Evolutionary conservation across 345 rosid species (phyloP), one percentile per base, ranked within the genome.

Genomic region (Salix udensis): DNA sequence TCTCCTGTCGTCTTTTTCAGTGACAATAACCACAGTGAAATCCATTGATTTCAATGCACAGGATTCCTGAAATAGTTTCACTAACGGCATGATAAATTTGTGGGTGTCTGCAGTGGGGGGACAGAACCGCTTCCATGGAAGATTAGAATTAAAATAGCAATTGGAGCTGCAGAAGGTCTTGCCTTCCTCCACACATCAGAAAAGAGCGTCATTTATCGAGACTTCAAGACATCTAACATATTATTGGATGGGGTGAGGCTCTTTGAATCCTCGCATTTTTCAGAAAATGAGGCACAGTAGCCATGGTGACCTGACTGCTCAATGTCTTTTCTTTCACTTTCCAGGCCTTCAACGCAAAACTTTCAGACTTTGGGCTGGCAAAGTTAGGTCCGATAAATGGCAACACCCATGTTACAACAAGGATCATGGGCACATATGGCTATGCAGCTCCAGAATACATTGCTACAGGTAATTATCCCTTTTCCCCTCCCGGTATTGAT

Each of bases 361-460:
- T 94, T 42, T 94, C 98, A 1, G 97, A 92, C 78, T 94, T 94
- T 50, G 98, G 98, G 44, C 76, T 94, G 15, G 98, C 94, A 0
- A 94, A 91, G 75, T 68, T 81, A 2, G 97, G 98, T 14, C 98
- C 98, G 1, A 75, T 82, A 1, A 85, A 89, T 66, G 98, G 96
- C 72, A 48, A 78, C 55, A 84, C 96, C 0, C 97, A 94, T 24
- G 86, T 94, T 5, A 86, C 98, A 42, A 92, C 97, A 1, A 85
- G 85, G 14, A 81, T 91, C 40, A 79, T 92, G 88, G 97, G 98
- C 75, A 94, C 98, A 0, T 88, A 80, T 15, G 98, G 98, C 1
- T 94, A 94, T 37, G 94, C 97, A 13, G 98, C 97, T 58, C 98
- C 97, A 0, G 98, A 92, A 64, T 92, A 94, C 70, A 84, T 92